Evolutionary conservation across 2,329 filamentous ascomycete species (phyloP).

Genomic region (Intubia oerlemansii): DNA sequence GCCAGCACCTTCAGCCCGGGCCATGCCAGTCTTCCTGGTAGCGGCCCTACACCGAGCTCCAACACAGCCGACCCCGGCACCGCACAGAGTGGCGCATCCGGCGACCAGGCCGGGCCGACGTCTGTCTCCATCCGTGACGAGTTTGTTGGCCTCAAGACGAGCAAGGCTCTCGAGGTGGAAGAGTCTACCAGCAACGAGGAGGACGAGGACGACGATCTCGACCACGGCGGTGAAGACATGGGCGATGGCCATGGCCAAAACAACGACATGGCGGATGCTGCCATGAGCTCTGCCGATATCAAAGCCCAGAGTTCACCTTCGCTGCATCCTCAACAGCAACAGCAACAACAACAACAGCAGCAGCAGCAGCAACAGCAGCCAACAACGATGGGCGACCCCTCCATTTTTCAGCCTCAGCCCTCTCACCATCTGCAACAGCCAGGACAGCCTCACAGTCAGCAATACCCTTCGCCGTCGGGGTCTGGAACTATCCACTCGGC

Average conservation of each 20-base stretch:
- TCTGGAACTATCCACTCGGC: too few species aligned
- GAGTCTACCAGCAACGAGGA: conserved; percentile 1
- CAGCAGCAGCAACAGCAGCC: background rate
- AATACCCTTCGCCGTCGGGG: too few species aligned
- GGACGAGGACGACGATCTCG: conserved; percentile 2
- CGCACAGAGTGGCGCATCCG: background rate
- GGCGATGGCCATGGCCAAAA: too few species aligned
- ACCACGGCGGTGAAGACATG: background rate
- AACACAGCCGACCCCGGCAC: background rate
- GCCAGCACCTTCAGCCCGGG: background rate
- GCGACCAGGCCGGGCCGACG: background rate
- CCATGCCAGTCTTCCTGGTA: too few species aligned
- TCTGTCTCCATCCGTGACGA: conserved; percentile 4
- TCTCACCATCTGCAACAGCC: background rate
- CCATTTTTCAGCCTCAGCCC: background rate
- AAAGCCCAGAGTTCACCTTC: too few species aligned
- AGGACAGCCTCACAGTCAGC: too few species aligned
- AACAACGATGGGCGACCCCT: background rate
- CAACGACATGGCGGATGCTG: background rate
- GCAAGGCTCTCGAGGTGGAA: conserved; percentile 5
- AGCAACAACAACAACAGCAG: background rate
- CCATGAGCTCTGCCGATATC: background rate
- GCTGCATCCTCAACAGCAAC: too few species aligned
- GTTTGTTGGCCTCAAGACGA: conserved; percentile 5
- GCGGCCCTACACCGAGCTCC: background rate